Base-by-base conservation (phyloP, 495 filamentous ascomycete species). In the Hypoxylon fragiforme region DNA sequence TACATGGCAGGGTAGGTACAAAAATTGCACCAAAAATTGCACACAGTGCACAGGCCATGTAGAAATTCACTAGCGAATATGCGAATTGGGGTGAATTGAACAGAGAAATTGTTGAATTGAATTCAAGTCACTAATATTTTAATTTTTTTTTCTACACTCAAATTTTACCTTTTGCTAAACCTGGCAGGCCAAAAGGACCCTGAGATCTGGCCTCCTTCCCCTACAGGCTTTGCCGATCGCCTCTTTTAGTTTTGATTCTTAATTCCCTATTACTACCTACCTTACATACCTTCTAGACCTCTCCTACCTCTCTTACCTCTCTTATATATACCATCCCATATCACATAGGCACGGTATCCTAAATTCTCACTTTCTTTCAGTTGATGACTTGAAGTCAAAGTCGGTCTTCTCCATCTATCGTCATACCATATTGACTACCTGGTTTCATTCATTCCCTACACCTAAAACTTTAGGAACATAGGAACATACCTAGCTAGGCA, bases 181-280 rank as follows among this genome's bases (percentile, higher is more conserved):
- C 50, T 49, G 39, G 26, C 28, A 53, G 47, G 44, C 54, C 19
- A 8, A 44, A 28, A 52, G 62, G 58, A 63, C 65, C 62, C 58
- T 60, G 62, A 62, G 50, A 68, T 65, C 62, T 68, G 65, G 65
- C 65, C 62, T 68, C 47, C 59, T 65, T 49, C 50, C 44, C 44
- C 47, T 54, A 28, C 46, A 50, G 34, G 55, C 47, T 52, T 53
- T 13, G 52, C 47, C 44, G 43, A 46, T 50, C 47, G 18, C 26
- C 16, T 37, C 22, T 20, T 18, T 13, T 35, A 7, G 6, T 12
- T 13, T 35, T 12, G 5, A 3, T 35, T 12, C 44, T 41, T 50
- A 39, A 45, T 42, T n/a, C 30, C 35, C 42, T 40, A 37, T n/a
- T n/a, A n/a, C n/a, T n/a, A 21, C 43, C 24, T 41, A 39, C 24